Evolutionary conservation across 169 alveolate species (phyloP).

Genomic region (Babesia ovata): DNA sequence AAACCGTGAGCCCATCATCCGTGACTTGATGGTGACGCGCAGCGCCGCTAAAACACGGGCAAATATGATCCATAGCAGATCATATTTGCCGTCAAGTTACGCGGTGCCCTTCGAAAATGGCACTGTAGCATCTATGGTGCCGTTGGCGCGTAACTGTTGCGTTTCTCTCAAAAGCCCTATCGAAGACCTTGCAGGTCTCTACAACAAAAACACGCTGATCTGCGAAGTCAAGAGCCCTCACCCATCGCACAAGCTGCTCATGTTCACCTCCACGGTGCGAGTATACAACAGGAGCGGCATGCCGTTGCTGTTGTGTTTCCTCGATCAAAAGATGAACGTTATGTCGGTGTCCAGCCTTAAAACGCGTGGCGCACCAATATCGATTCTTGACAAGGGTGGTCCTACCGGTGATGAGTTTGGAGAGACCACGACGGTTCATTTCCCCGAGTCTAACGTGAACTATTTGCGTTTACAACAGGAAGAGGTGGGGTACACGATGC

Average conservation of each 20-base stretch:
- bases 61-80: constrained; percentile 43
- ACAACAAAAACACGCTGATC: constrained; percentile 42
- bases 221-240: constrained; percentile 83
- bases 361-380: constrained; percentile 71
- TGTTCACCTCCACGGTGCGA: constrained; percentile 81
- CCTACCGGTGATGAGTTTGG: constrained; percentile 39
- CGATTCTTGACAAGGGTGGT: constrained; percentile 45
- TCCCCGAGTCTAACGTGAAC: constrained; percentile 11
- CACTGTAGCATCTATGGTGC: constrained; percentile 46
- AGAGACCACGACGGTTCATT: constrained; percentile 31
- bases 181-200: constrained; percentile 30
- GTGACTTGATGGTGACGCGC: constrained; percentile 60
- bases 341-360: constrained; percentile 71
- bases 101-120: constrained; percentile 49
- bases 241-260: constrained; percentile 81
- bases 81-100: constrained; percentile 36
- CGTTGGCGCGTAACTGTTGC: constrained; percentile 60
- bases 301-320: constrained; percentile 80
- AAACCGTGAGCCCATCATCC: constrained; percentile 15
- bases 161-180: constrained; percentile 49
- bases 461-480: constrained; percentile 36
- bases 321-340: constrained; percentile 71
- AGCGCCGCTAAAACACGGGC: constrained; percentile 34
- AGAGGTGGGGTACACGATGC: constrained; percentile 52
- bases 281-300: constrained; percentile 81